phyloP scores from a whole-genome alignment of 2,329 filamentous ascomycete genomes.

The Pseudogymnoascus sp. region DNA sequence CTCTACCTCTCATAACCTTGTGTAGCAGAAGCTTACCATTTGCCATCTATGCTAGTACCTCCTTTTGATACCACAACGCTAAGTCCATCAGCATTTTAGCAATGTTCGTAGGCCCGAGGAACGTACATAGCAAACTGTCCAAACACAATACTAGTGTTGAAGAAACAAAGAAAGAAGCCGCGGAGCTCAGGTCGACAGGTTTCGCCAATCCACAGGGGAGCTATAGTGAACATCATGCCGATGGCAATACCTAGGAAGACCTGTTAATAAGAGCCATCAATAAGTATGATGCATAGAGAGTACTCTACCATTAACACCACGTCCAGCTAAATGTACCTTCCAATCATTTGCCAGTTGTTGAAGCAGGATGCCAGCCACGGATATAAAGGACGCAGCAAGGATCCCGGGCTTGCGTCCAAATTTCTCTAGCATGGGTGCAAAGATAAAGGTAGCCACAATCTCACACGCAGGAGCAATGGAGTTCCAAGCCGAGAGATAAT shows the following conservation, averaged over 20 bases:
- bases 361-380: conserved; percentile 26
- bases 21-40: conserved; percentile 15
- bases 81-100: neutral
- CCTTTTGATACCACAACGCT: conserved; percentile 12
- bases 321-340: conserved; percentile 25
- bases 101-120: neutral
- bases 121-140: conserved; percentile 27
- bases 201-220: conserved; percentile 34
- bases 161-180: conserved; percentile 33
- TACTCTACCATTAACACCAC: conserved; percentile 22
- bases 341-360: conserved; percentile 27
- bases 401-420: conserved; percentile 29
- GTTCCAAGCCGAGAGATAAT: conserved; percentile 27
- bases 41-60: conserved; percentile 19
- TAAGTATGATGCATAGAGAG: neutral
- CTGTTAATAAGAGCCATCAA: neutral
- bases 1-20: neutral
- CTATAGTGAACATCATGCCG: conserved; percentile 32
- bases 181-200: conserved; percentile 31
- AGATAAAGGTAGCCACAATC: conserved; percentile 24
- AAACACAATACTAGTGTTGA: conserved; percentile 33
- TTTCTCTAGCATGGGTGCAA: conserved; percentile 28
- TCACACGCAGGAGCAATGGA: conserved; percentile 27
- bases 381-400: conserved; percentile 23
- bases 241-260: conserved; percentile 24